Base-by-base conservation (phyloP, 805 yeast species). In the Metschnikowia dekortorum region DNA sequence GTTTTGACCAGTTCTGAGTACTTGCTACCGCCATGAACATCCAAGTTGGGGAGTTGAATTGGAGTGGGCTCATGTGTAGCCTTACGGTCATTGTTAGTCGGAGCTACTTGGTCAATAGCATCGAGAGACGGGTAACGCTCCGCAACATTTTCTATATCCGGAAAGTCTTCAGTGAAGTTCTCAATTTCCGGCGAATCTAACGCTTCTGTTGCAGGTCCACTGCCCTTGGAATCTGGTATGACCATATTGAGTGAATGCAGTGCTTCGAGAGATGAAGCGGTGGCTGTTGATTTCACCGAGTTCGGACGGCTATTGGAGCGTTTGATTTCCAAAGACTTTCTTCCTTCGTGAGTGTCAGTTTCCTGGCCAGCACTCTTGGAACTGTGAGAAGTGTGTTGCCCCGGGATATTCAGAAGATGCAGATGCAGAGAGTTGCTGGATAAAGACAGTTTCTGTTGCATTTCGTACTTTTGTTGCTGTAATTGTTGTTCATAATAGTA, bases 81-180 rank as follows among this genome's bases (percentile, higher is more conserved):
- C 14, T 22, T 33, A n/a, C 26, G 37, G 10, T 26, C 37, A 11
- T 39, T 44, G 8, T 44, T 43, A 11, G 29, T 40, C 1, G 45
- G n/a, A 4, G 36, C 44, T 3, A 48, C 50, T 9, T 39, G 37
- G 16, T 51, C 53, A 18, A 68, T 51, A 11, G 66, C 70, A 28
- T 75, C 79, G n/a, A 77, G 57, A 2, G 78, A 72, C 0, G 82
- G 85, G 55, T 73, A 81, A 44, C 84, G 64, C 50, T 76, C 76
- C 57, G 79, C 84, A 1, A 75, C 79, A 48, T 72, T 64, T 29
- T 73, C 76, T 48, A 73, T 56, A n/a, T 71, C 75, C 9, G 62
- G 63, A 30, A 65, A 60, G 31, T 63, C 61, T 8, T 41, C 47
- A 8, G 44, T 32, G 33, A 30, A 28, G 31, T 35, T 29, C 2